A percentile compares a stretch with the other conserved stretches of the same genome.
These are phyloP conservation scores for Penicillium ochrochloron DNA, from an alignment of 495 filamentous ascomycete species.

Conservation along the genomic window DNA sequence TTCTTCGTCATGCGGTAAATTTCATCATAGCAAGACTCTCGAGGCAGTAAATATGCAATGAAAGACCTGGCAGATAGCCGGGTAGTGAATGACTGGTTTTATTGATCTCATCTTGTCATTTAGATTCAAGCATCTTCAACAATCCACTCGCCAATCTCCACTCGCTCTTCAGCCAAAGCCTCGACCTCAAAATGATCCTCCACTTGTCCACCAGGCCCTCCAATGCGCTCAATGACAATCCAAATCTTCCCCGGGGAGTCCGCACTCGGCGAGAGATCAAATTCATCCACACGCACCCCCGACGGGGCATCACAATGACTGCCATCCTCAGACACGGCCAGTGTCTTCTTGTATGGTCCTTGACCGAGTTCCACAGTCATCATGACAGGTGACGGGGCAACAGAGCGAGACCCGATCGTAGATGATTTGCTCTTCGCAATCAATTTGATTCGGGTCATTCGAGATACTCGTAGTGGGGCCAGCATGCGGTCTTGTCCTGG, in stretches of 20 bases:
- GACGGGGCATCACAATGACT: conserved; percentile 69
- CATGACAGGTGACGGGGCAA: conserved; percentile 60
- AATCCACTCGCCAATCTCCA: conserved; percentile 63
- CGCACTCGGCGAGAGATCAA: conserved; percentile 67
- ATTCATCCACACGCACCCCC: conserved; percentile 71
- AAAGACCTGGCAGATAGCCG: background rate
- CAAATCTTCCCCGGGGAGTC: conserved; percentile 60
- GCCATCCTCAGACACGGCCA: conserved; percentile 64
- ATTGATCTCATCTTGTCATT: background rate
- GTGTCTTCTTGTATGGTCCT: conserved; percentile 63
- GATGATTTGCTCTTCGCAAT: conserved; percentile 51
- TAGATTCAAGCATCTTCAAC: conserved; percentile 41
- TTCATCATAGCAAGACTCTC: too few species aligned
- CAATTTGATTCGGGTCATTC: conserved; percentile 63
- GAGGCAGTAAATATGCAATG: background rate
- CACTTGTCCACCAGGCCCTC: conserved; percentile 52
- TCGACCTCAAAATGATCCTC: conserved; percentile 67
- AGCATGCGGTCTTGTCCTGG: conserved; percentile 58
- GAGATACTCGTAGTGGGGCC: conserved; percentile 51
- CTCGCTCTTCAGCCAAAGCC: conserved; percentile 67
- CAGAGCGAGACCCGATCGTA: conserved; percentile 39
- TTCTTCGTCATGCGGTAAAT: too few species aligned
- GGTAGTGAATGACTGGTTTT: background rate
- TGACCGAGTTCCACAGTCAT: conserved; percentile 70
- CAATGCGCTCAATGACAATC: conserved; percentile 80